phyloP scores from a whole-genome alignment of 352 stramenopile species.

The Achlya hypogyna region DNA sequence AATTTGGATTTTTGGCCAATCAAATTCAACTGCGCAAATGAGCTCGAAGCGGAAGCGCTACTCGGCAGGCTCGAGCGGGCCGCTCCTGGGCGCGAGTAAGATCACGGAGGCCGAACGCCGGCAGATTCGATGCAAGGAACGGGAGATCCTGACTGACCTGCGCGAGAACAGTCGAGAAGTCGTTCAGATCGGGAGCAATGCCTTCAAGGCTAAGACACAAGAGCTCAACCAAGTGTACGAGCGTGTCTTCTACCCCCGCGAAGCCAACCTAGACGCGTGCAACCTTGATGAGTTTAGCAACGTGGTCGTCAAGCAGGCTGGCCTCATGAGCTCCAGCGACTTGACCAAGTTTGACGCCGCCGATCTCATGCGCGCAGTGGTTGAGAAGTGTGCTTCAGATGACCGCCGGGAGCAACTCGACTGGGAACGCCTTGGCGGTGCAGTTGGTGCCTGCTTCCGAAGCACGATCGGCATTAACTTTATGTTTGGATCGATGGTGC shows the following conservation, averaged over 20 bases:
- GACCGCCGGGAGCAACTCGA: slow-evolving; percentile 37
- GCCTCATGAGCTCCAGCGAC: slow-evolving; percentile 57
- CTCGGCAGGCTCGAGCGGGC: neutral
- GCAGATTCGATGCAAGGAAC: slow-evolving; percentile 62
- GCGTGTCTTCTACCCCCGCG: slow-evolving; percentile 64
- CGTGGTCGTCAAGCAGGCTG: slow-evolving; percentile 61
- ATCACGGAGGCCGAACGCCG: slow-evolving; percentile 62
- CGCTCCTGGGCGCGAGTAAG: slow-evolving; percentile 21
- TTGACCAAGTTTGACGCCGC: slow-evolving; percentile 67
- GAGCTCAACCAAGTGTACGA: slow-evolving; percentile 72
- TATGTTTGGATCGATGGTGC: slow-evolving; percentile 17
- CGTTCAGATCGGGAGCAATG: slow-evolving; percentile 47
- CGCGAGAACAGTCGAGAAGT: slow-evolving; percentile 61
- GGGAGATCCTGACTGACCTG: slow-evolving; percentile 62
- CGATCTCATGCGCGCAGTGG: slow-evolving; percentile 48
- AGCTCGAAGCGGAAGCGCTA: neutral
- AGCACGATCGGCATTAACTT: slow-evolving; percentile 4
- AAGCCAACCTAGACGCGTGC: slow-evolving; percentile 70
- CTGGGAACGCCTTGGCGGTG: slow-evolving; percentile 47
- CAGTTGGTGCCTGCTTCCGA: slow-evolving; percentile 57
- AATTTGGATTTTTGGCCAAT: too few relatives aligned
- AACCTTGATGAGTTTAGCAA: slow-evolving; percentile 79
- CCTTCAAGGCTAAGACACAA: slow-evolving; percentile 47
- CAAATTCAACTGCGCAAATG: too few relatives aligned
- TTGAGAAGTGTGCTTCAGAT: slow-evolving; percentile 35